Evolutionary conservation across 768 basidiomycete genomes (phyloP).

Genomic region (Botryobasidium botryosum): DNA sequence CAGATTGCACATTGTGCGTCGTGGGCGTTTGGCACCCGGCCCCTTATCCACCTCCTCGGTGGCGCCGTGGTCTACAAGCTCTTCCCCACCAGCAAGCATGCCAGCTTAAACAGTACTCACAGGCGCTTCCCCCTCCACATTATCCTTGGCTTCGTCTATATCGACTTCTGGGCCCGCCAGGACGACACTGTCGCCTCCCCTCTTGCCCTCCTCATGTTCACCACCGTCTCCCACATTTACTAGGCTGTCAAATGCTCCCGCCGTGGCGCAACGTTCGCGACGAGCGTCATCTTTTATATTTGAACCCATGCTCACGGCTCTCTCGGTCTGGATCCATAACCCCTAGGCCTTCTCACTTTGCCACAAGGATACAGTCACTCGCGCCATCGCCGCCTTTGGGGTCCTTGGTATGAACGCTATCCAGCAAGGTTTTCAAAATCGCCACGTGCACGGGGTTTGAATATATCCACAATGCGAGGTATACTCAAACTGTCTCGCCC

Average conservation of each 20-base stretch:
- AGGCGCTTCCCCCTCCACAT: slow-evolving; percentile 87
- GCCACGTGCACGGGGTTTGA: no score
- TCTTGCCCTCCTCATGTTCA: slow-evolving; percentile 74
- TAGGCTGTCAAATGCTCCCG: slow-evolving; percentile 85
- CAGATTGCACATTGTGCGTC: slow-evolving; percentile 91
- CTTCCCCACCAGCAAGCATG: slow-evolving; percentile 53
- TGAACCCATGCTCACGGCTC: background rate
- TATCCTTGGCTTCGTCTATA: slow-evolving; percentile 74
- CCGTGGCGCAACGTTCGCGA: slow-evolving; percentile 44
- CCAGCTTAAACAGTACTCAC: slow-evolving; percentile 70
- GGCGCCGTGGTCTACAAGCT: slow-evolving; percentile 87
- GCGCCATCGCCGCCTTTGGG: slow-evolving; percentile 67
- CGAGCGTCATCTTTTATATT: slow-evolving; percentile 27
- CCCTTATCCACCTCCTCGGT: slow-evolving; percentile 71
- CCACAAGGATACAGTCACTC: slow-evolving; percentile 79
- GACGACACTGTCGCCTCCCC: slow-evolving; percentile 73
- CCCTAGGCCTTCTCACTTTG: slow-evolving; percentile 96
- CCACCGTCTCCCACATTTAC: slow-evolving; percentile 73
- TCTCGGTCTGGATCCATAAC: slow-evolving; percentile 62
- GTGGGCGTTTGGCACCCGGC: slow-evolving; percentile 89
- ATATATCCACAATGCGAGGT: no score
- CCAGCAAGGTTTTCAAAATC: no score
- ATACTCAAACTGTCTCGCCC: no score
- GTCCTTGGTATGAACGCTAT: slow-evolving; percentile 72
- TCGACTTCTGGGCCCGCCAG: slow-evolving; percentile 67